phyloP scores from a whole-genome alignment of 2,329 filamentous ascomycete species.

The Pyricularia grisea region DNA sequence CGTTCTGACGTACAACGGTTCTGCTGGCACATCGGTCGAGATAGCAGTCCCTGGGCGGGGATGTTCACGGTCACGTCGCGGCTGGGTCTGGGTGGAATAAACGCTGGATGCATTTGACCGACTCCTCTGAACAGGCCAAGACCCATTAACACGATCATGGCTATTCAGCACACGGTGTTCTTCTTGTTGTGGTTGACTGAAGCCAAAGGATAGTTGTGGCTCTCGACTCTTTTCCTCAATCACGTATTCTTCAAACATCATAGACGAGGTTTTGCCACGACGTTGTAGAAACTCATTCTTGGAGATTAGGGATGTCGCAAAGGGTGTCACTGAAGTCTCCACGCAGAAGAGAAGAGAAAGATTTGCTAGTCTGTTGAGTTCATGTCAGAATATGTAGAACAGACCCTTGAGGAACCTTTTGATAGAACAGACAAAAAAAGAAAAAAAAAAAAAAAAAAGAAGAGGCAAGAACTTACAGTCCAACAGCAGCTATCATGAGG shows the following conservation, averaged over 20 bases:
- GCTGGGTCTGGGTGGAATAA: not conserved
- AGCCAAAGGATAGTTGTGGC: not conserved
- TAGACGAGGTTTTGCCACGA: not conserved
- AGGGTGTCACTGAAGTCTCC: conserved; percentile 3
- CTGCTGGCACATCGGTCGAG: not conserved
- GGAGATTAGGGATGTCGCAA: conserved; percentile 1
- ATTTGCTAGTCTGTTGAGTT: not conserved
- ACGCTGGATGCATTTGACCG: not conserved
- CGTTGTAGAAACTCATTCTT: not conserved
- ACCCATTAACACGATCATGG: not conserved
- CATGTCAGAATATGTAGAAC: not conserved
- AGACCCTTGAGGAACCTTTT: too few species aligned
- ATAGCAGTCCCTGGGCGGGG: not conserved
- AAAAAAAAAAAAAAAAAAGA: not conserved
- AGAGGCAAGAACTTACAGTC: conserved; percentile 21
- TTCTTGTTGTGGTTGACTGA: not conserved
- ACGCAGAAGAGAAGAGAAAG: not conserved
- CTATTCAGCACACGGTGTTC: not conserved
- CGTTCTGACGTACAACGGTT: not conserved
- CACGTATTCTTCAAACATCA: not conserved
- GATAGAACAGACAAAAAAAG: not conserved
- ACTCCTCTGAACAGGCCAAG: not conserved
- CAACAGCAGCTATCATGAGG: conserved; percentile 18
- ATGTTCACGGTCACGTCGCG: not conserved
- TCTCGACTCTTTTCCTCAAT: not conserved